Evolutionary conservation across 2,329 filamentous ascomycete genomes (phyloP).

Genomic region (Verticillium dahliae): DNA sequence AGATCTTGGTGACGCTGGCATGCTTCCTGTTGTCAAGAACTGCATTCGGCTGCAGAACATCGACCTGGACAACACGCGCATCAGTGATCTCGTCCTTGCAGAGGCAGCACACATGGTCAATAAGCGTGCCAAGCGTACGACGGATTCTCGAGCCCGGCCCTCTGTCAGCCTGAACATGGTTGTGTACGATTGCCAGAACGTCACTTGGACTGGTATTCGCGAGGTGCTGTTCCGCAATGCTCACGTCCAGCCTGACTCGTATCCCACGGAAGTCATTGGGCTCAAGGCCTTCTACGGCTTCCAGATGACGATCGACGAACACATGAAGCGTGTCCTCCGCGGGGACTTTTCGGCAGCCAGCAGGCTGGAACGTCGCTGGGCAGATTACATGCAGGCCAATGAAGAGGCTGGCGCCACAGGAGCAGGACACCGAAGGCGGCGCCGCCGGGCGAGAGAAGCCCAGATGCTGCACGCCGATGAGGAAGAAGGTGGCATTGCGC

Average conservation of each 20-base stretch:
- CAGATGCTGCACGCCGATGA: conserved; percentile 75
- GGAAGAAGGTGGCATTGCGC: conserved; percentile 57
- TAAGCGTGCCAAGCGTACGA: conserved; percentile 46
- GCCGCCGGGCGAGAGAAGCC: conserved; percentile 75
- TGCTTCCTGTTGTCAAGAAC: conserved; percentile 73
- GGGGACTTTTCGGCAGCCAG: conserved; percentile 70
- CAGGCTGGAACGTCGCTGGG: conserved; percentile 85
- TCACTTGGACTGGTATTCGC: conserved; percentile 87
- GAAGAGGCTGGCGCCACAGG: conserved; percentile 73
- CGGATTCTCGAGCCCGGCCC: conserved; percentile 33
- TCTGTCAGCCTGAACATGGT: conserved; percentile 65
- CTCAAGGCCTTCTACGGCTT: conserved; percentile 94
- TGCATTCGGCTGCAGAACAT: conserved; percentile 64
- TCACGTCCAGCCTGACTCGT: conserved; percentile 55
- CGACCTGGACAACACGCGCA: conserved; percentile 88
- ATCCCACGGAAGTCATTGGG: conserved; percentile 71
- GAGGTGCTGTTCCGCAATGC: conserved; percentile 83
- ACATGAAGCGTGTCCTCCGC: conserved; percentile 75
- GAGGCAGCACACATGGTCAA: conserved; percentile 80
- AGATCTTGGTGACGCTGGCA: conserved; percentile 71
- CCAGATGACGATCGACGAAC: conserved; percentile 92
- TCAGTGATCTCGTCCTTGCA: conserved; percentile 77
- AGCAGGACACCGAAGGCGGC: conserved; percentile 59
- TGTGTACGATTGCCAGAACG: conserved; percentile 84
- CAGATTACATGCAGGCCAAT: conserved; percentile 85